Evolutionary conservation across 345 rosid genomes (phyloP).

Genomic region (Aegle marmelos): DNA sequence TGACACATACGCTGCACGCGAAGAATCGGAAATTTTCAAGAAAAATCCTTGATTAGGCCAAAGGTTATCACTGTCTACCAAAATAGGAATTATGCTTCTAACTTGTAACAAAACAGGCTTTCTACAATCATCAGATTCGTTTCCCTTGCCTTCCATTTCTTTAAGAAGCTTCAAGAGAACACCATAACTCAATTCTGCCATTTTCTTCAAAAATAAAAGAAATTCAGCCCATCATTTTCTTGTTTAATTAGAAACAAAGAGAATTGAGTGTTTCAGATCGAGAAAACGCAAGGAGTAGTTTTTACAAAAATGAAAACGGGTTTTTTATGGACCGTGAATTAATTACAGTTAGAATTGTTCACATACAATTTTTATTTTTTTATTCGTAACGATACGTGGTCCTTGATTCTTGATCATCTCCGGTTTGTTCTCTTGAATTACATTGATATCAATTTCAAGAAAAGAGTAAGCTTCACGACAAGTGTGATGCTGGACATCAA

Average conservation of each 20-base stretch:
- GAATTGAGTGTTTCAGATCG: conserved; percentile 6
- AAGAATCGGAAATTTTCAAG: conserved; percentile 57
- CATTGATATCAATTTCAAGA: too few species aligned
- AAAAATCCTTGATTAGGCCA: conserved; percentile 81
- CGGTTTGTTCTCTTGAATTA: not conserved
- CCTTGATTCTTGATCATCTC: not conserved
- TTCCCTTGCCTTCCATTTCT: conserved; percentile 44
- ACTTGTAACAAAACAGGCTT: conserved; percentile 62
- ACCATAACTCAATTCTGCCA: conserved; percentile 52
- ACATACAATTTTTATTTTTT: too few species aligned
- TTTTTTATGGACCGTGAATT: too few species aligned
- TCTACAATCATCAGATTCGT: conserved; percentile 21
- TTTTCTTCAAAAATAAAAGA: conserved; percentile 14
- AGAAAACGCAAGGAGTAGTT: not conserved
- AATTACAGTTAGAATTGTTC: too few species aligned
- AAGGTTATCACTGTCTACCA: conserved; percentile 57
- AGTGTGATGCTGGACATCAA: too few species aligned
- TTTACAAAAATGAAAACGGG: not conserved
- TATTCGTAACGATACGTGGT: too few species aligned
- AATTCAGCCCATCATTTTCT: conserved; percentile 8
- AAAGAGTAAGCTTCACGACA: too few species aligned
- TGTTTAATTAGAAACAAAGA: not conserved
- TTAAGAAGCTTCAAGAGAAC: conserved; percentile 55
- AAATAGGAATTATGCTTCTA: conserved; percentile 70
- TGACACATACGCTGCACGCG: conserved; percentile 59